These are phyloP conservation scores for Dictyostelium discoideum DNA, from an alignment of 78 protist genomes.

Conservation along the genomic window DNA sequence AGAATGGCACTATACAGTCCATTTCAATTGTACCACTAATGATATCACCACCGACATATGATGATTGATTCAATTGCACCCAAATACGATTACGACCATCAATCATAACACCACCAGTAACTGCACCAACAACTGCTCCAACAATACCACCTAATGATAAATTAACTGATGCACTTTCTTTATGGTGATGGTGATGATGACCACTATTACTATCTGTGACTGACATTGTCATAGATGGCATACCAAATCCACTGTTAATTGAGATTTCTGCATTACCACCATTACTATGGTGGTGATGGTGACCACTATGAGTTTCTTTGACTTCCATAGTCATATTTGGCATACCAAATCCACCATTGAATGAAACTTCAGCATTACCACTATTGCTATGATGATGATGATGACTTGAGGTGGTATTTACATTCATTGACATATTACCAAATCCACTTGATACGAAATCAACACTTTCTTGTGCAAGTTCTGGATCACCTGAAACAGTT, in stretches of 20 bases:
- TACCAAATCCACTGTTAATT: background rate
- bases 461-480: constrained; percentile 22
- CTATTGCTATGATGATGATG: background rate
- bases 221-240: background rate
- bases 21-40: constrained; percentile 61
- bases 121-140: constrained; percentile 7
- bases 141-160: background rate
- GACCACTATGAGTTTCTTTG: background rate
- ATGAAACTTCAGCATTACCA: constrained; percentile 13
- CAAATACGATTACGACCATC: constrained; percentile 60
- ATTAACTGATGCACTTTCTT: background rate
- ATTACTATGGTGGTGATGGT: background rate
- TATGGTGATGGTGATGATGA: constrained; percentile 2
- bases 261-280: background rate
- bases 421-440: background rate
- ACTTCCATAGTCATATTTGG: constrained; percentile 23
- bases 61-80: constrained; percentile 51
- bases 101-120: background rate
- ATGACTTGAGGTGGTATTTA: background rate
- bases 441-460: background rate
- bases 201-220: background rate
- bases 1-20: constrained; percentile 69
- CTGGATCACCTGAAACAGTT: constrained; percentile 7
- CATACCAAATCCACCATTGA: background rate
- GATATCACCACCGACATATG: constrained; percentile 68